Percentiles rank a stretch among this genome's conserved stretches.
Evolutionary conservation across 108 stramenopile species (phyloP).

Genomic region (Schizochytrium sp.): DNA sequence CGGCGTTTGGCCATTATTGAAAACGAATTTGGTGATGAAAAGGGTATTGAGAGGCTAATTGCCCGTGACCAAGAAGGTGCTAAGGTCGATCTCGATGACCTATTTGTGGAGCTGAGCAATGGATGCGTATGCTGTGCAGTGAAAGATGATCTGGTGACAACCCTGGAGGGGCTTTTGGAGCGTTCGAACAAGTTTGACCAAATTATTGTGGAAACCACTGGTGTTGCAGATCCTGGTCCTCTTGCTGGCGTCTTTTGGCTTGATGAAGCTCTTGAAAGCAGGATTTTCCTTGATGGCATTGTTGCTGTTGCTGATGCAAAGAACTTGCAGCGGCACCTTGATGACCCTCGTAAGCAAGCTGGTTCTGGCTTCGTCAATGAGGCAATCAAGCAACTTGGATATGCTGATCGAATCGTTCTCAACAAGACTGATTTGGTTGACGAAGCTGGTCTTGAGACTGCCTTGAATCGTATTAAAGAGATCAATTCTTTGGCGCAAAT

Average conservation of each 20-base stretch:
- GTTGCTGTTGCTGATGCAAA: conserved; percentile 82
- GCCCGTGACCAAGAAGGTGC: conserved; percentile 65
- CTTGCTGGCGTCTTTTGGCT: conserved; percentile 88
- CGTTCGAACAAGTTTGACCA: conserved; percentile 82
- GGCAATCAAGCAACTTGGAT: conserved; percentile 88
- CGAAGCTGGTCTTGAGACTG: background rate
- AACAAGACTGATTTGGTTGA: conserved; percentile 85
- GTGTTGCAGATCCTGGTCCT: conserved; percentile 91
- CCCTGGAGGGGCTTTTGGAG: conserved; percentile 55
- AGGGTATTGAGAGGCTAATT: conserved; percentile 60
- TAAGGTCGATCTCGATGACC: conserved; percentile 62
- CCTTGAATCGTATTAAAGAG: background rate
- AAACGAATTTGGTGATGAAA: conserved; percentile 64
- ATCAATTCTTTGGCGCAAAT: conserved; percentile 1
- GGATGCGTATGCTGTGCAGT: conserved; percentile 66
- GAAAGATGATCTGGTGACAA: conserved; percentile 59
- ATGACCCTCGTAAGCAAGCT: conserved; percentile 67
- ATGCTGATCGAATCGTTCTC: conserved; percentile 85
- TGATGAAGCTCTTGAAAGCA: conserved; percentile 83
- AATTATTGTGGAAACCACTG: conserved; percentile 85
- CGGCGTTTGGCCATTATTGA: conserved; percentile 63
- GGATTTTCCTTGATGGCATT: conserved; percentile 84
- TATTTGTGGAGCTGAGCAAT: conserved; percentile 62
- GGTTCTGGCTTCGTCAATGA: conserved; percentile 75
- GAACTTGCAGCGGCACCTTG: conserved; percentile 80